Conservation (phyloP, 805 yeast genomes). For the Nakazawaea anatomiae region DNA sequence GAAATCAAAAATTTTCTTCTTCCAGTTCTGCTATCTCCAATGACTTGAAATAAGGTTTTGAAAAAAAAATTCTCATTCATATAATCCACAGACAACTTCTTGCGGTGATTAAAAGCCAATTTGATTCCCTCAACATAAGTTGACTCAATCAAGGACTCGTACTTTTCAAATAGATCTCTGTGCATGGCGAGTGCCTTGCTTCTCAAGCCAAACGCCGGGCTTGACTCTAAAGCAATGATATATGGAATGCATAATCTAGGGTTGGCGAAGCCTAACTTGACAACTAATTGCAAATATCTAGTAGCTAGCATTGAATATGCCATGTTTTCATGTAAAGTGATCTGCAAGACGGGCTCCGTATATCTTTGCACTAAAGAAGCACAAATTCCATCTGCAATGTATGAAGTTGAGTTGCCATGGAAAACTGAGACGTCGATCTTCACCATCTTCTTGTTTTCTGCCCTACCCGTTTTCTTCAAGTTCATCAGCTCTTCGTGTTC, state of each 20-base stretch:
- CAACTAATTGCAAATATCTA: conserved; percentile 47
- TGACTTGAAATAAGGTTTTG: conserved; percentile 32
- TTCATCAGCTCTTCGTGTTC: conserved; percentile 47
- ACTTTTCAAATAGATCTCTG: conserved; percentile 49
- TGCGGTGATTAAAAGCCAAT: conserved; percentile 42
- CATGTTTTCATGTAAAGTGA: conserved; percentile 37
- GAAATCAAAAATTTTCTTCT: conserved; percentile 33
- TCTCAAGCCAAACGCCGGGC: conserved; percentile 36
- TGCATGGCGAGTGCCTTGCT: conserved; percentile 49
- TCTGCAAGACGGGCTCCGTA: conserved; percentile 37
- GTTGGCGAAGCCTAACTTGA: conserved; percentile 65
- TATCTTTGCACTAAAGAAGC: conserved; percentile 67
- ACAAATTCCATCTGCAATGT: conserved; percentile 64
- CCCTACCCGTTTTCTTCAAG: conserved; percentile 30
- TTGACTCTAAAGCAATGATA: conserved; percentile 61
- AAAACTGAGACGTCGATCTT: conserved; percentile 43
- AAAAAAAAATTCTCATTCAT: conserved; percentile 28
- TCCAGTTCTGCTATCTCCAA: conserved; percentile 33
- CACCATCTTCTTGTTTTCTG: background rate
- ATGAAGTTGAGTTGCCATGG: conserved; percentile 45
- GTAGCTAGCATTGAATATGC: conserved; percentile 46
- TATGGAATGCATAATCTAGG: conserved; percentile 69
- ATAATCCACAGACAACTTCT: conserved; percentile 21
- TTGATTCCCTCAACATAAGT: conserved; percentile 59
- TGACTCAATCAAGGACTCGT: conserved; percentile 66